phyloP scores from a whole-genome alignment of 441 rosid genomes.

The Mallotus japonicus region DNA sequence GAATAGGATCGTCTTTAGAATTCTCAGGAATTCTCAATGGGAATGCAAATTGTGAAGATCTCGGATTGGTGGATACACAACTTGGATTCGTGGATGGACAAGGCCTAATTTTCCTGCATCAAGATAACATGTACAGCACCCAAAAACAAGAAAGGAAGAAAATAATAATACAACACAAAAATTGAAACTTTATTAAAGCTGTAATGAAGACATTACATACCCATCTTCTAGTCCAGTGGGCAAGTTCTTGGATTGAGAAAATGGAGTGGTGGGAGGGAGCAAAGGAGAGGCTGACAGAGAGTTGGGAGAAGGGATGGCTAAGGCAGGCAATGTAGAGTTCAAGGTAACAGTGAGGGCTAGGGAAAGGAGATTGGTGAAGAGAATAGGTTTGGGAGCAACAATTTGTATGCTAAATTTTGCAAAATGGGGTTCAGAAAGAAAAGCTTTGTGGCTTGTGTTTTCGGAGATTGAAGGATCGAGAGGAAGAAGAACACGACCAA shows the following conservation, averaged over 20 bases:
- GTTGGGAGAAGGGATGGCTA: slow-evolving; percentile 67
- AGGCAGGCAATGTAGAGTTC: slow-evolving; percentile 47
- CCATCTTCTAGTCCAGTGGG: slow-evolving; percentile 68
- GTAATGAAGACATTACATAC: slow-evolving; percentile 23
- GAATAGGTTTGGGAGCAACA: slow-evolving; percentile 30
- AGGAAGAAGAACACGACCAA: slow-evolving; percentile 34
- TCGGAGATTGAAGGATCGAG: slow-evolving; percentile 22
- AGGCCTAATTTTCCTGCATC: slow-evolving; percentile 65
- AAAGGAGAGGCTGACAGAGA: slow-evolving; percentile 44
- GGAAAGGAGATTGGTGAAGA: slow-evolving; percentile 49
- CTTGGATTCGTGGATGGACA: slow-evolving; percentile 90
- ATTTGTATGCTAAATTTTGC: slow-evolving; percentile 10
- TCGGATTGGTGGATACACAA: slow-evolving; percentile 82
- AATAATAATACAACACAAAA: neutral
- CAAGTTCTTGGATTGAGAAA: slow-evolving; percentile 74
- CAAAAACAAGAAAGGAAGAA: neutral
- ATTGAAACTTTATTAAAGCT: neutral
- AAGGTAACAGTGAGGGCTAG: slow-evolving; percentile 59
- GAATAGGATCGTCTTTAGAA: slow-evolving; percentile 46
- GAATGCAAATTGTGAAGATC: slow-evolving; percentile 71
- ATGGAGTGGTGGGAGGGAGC: slow-evolving; percentile 61
- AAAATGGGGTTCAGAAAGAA: slow-evolving; percentile 13
- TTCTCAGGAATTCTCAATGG: slow-evolving; percentile 63
- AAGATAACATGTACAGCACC: neutral
- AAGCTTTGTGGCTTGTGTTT: neutral